Evolutionary conservation across 768 basidiomycete genomes (phyloP).

Genomic region (Pleurotus tuber-regium): DNA sequence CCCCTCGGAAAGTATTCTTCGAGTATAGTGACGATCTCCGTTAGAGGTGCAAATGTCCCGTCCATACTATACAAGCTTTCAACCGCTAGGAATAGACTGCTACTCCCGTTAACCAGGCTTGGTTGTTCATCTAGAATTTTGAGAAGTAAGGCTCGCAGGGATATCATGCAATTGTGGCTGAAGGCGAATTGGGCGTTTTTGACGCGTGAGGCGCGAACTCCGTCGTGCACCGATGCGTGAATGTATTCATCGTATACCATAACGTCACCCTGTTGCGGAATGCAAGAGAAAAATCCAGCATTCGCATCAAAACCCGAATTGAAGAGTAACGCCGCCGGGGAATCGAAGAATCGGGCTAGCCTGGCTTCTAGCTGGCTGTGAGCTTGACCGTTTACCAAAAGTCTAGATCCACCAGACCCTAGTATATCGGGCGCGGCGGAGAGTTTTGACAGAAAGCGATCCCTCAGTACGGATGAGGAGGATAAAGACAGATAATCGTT

Average conservation of each 20-base stretch:
- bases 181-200: constrained; percentile 46
- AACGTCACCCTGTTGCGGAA: constrained; percentile 77
- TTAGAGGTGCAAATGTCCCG: constrained; percentile 81
- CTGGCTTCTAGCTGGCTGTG: constrained; percentile 75
- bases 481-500: constrained; percentile 93
- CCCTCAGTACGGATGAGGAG: constrained; percentile 51
- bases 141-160: constrained; percentile 44
- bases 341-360: constrained; percentile 59
- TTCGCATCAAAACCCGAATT: constrained; percentile 95
- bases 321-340: constrained; percentile 73
- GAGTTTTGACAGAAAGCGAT: constrained; percentile 56
- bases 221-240: constrained; percentile 91
- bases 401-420: constrained; percentile 85
- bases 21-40: constrained; percentile 58
- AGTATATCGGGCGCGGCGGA: constrained; percentile 53
- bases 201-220: constrained; percentile 68
- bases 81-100: constrained; percentile 74
- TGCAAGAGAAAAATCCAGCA: constrained; percentile 75
- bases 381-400: constrained; percentile 73
- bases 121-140: constrained; percentile 35
- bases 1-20: constrained; percentile 58
- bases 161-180: constrained; percentile 65
- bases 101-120: constrained; percentile 34
- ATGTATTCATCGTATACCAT: constrained; percentile 85
- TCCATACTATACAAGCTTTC: constrained; percentile 97